Evolutionary conservation across 2,329 filamentous ascomycete species (phyloP).

Genomic region (Aspergillus sp.): DNA sequence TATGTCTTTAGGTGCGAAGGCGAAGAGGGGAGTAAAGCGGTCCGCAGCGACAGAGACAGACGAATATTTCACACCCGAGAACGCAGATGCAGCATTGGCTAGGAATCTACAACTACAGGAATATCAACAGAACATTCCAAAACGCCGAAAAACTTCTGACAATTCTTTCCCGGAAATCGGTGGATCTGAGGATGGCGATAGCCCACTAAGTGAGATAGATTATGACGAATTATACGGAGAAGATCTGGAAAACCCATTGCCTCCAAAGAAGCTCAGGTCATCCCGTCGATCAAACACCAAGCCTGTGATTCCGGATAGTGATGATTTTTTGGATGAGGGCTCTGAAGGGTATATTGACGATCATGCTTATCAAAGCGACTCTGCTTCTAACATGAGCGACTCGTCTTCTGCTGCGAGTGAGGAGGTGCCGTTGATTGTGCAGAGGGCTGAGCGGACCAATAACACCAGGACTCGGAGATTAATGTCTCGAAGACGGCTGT

Average conservation of each 20-base stretch:
- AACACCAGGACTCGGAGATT: not conserved
- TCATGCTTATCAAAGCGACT: constrained; percentile 17
- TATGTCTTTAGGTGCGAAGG: constrained; percentile 29
- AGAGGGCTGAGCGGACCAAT: constrained; percentile 4
- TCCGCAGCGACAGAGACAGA: constrained; percentile 45
- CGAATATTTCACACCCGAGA: constrained; percentile 33
- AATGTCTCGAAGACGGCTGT: not conserved
- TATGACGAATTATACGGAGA: constrained; percentile 16
- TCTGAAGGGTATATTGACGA: constrained; percentile 19
- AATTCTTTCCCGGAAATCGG: constrained; percentile 19
- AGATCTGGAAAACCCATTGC: constrained; percentile 16
- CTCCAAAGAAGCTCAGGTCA: constrained; percentile 13
- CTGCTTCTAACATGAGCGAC: constrained; percentile 6
- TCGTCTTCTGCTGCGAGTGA: constrained; percentile 18
- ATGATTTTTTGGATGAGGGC: constrained; percentile 14
- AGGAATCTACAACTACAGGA: constrained; percentile 58
- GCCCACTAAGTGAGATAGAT: constrained; percentile 10
- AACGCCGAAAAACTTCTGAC: constrained; percentile 36
- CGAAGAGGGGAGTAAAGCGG: constrained; percentile 44
- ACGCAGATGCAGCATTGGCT: constrained; percentile 55
- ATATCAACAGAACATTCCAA: constrained; percentile 39
- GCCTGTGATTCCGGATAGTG: constrained; percentile 15
- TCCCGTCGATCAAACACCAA: constrained; percentile 14
- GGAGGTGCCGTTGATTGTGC: constrained; percentile 14
- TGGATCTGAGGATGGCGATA: constrained; percentile 25